Evolutionary conservation across 192 early-diverging fungal genomes (phyloP).

Genomic region (Mortierella alpina): DNA sequence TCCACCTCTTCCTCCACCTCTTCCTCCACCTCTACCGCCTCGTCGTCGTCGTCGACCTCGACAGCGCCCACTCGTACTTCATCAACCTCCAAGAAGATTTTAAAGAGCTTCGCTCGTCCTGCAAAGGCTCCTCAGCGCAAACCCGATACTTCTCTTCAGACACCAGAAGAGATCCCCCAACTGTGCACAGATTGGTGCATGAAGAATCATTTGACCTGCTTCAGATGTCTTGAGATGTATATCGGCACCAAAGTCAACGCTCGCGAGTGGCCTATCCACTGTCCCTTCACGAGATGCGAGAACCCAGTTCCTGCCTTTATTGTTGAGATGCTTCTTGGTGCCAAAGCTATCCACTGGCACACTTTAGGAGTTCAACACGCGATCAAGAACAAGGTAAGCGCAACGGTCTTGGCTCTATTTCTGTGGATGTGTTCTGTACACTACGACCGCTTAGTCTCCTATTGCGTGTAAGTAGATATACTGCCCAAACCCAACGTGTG

Average conservation of each 20-base stretch:
- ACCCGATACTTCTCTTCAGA: too few species aligned
- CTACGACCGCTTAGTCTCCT: too few species aligned
- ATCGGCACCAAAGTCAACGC: slow-evolving; percentile 9
- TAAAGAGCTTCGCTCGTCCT: background rate
- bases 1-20: background rate
- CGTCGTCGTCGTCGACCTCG: background rate
- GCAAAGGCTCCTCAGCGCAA: too few species aligned
- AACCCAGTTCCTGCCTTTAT: background rate
- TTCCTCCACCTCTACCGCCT: background rate
- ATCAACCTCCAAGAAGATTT: background rate
- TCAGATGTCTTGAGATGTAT: slow-evolving; percentile 14
- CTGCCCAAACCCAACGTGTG: slow-evolving; percentile 17
- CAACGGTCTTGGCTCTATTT: background rate
- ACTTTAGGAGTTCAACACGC: slow-evolving; percentile 24
- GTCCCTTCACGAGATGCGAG: slow-evolving; percentile 1
- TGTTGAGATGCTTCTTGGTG: slow-evolving; percentile 15
- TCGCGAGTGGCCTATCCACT: slow-evolving; percentile 21
- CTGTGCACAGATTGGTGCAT: background rate
- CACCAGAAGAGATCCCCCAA: too few species aligned
- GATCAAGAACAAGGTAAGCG: slow-evolving; percentile 22
- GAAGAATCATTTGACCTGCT: slow-evolving; percentile 19
- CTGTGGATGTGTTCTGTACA: background rate
- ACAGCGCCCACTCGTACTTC: background rate
- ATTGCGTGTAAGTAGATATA: slow-evolving; percentile 2
- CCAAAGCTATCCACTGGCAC: slow-evolving; percentile 18